These are phyloP conservation scores for Acer campestre DNA, from an alignment of 345 rosid genomes.

Conservation along the genomic window DNA sequence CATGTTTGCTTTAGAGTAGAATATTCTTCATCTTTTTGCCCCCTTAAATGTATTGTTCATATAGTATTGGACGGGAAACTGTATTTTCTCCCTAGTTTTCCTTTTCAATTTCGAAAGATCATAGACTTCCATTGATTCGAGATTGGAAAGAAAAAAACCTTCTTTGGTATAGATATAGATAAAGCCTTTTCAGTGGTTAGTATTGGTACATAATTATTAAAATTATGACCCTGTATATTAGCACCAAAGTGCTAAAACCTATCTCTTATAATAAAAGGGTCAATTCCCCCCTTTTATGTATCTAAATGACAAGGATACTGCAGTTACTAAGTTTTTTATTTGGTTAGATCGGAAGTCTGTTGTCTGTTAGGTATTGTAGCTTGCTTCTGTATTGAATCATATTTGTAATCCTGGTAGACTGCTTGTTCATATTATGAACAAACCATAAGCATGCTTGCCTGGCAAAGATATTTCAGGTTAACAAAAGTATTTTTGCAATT, in stretches of 20 bases:
- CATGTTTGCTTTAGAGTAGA: background rate
- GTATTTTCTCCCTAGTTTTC: too few species aligned
- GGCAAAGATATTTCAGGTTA: background rate
- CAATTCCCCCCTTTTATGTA: background rate
- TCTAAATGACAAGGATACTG: background rate
- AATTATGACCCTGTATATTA: too few species aligned
- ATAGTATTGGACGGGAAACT: too few species aligned
- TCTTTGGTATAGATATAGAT: background rate
- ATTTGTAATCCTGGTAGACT: background rate
- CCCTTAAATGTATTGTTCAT: too few species aligned
- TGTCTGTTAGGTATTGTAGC: background rate
- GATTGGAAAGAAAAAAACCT: too few species aligned
- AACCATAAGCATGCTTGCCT: background rate
- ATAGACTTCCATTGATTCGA: too few species aligned
- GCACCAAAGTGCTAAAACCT: background rate
- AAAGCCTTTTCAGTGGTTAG: background rate
- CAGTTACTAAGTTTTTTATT: background rate
- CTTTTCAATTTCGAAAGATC: too few species aligned
- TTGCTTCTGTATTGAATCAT: background rate
- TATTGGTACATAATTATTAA: too few species aligned
- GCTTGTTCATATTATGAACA: background rate
- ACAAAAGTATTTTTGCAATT: conserved; percentile 12
- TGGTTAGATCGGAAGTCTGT: background rate
- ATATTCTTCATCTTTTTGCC: background rate
- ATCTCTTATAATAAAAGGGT: background rate